phyloP scores from a whole-genome alignment of 2,329 filamentous ascomycete genomes.

The Metarhizium humberi region DNA sequence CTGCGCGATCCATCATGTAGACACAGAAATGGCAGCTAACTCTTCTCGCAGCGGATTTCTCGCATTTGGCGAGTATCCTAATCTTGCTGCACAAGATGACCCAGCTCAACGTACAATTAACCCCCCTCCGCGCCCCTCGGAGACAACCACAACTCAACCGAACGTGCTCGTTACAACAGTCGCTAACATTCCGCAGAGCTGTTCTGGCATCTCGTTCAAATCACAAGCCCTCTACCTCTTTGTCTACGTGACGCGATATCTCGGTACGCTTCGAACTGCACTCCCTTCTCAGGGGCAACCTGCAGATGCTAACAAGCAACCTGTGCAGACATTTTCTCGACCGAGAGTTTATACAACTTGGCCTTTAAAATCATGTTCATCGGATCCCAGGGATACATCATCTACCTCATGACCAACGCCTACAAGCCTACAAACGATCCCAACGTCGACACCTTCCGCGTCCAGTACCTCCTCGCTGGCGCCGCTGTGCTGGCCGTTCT shows the following conservation, averaged over 20 bases:
- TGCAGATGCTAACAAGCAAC: conserved; percentile 1
- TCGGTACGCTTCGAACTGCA: conserved; percentile 45
- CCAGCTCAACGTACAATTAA: conserved; percentile 63
- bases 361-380: conserved; percentile 96
- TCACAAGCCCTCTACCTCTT: conserved; percentile 91
- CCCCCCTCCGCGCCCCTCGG: neutral
- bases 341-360: conserved; percentile 80
- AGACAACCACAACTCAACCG: conserved; percentile 2
- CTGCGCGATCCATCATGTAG: conserved; percentile 8
- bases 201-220: conserved; percentile 96
- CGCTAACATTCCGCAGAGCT: conserved; percentile 56
- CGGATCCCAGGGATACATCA: conserved; percentile 77
- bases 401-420: conserved; percentile 96
- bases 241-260: conserved; percentile 88
- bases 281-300: no score
- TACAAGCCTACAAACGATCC: conserved; percentile 97
- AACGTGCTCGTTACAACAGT: neutral
- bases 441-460: conserved; percentile 93
- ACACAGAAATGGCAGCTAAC: conserved; percentile 9
- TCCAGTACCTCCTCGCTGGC: conserved; percentile 83
- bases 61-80: conserved; percentile 87
- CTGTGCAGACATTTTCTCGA: conserved; percentile 70
- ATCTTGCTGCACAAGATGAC: conserved; percentile 97
- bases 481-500: conserved; percentile 70
- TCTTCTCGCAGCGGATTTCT: conserved; percentile 68